These are phyloP conservation scores for Larix kaempferi DNA, from an alignment of 75 land plant genomes.

Conservation along the genomic window DNA sequence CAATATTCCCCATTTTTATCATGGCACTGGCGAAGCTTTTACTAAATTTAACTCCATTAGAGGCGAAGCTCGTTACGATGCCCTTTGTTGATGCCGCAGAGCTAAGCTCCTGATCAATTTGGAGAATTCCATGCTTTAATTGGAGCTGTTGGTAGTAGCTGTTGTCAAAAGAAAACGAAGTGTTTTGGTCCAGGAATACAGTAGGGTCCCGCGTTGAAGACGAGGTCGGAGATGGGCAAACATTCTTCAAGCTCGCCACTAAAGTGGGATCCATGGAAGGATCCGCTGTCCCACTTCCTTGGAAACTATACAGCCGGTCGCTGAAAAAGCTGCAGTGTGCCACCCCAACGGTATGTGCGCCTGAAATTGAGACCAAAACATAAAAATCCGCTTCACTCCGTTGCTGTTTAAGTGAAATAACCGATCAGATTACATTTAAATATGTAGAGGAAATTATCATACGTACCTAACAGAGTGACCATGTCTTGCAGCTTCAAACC, in stretches of 20 bases:
- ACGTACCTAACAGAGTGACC: too few relatives aligned
- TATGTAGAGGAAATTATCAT: too few relatives aligned
- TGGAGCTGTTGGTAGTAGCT: conserved; percentile 39
- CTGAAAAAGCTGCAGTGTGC: conserved; percentile 60
- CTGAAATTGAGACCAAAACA: conserved; percentile 1
- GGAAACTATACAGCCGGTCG: conserved; percentile 62
- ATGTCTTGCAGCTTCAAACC: too few relatives aligned
- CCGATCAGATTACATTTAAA: too few relatives aligned
- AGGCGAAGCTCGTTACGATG: conserved; percentile 30
- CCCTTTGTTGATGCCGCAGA: conserved; percentile 25
- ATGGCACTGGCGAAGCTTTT: conserved; percentile 42
- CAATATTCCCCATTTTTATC: conserved; percentile 51
- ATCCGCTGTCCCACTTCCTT: conserved; percentile 47
- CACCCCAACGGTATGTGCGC: conserved; percentile 76
- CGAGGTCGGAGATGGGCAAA: conserved; percentile 31
- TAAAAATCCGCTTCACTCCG: too few relatives aligned
- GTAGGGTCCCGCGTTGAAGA: neutral
- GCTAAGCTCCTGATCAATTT: conserved; percentile 52
- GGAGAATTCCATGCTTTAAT: conserved; percentile 46
- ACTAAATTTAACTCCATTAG: conserved; percentile 18
- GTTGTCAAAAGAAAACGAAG: conserved; percentile 50
- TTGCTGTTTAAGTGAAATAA: too few relatives aligned
- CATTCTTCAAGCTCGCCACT: conserved; percentile 15
- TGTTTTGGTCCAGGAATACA: conserved; percentile 30
- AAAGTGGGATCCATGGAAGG: conserved; percentile 46